Conservation (phyloP, 305 asterid species). For the Fraxinus dipetala region DNA sequence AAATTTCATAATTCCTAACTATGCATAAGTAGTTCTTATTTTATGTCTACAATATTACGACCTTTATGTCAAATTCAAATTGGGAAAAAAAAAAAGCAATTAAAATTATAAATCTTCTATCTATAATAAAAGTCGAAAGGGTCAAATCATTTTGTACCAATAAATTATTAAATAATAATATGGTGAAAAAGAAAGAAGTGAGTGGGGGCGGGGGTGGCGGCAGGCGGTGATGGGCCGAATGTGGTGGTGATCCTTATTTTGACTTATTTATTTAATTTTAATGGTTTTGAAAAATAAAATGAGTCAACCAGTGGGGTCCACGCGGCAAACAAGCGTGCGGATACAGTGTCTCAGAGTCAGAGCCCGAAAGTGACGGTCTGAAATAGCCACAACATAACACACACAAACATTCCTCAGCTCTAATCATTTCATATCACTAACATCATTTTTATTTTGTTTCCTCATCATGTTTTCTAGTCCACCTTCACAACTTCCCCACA, state of each 20-base stretch:
- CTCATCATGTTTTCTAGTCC: constrained; percentile 15
- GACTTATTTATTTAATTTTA: constrained; percentile 17
- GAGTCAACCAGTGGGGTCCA: constrained; percentile 56
- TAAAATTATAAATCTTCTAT: too few relatives aligned
- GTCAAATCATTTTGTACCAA: neutral
- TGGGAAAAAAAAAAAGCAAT: neutral
- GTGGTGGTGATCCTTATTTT: constrained; percentile 28
- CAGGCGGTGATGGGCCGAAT: constrained; percentile 12
- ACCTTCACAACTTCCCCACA: constrained; percentile 6
- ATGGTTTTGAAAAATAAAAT: neutral
- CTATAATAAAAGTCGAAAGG: neutral
- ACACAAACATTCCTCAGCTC: constrained; percentile 22
- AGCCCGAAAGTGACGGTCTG: constrained; percentile 26
- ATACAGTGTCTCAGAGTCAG: constrained; percentile 54
- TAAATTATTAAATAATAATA: neutral
- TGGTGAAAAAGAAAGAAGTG: neutral
- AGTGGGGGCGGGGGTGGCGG: neutral
- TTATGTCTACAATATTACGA: neutral
- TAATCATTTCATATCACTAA: constrained; percentile 26
- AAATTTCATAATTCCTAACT: neutral
- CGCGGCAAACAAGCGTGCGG: constrained; percentile 61
- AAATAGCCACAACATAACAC: neutral
- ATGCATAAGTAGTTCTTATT: neutral
- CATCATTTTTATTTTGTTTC: constrained; percentile 7
- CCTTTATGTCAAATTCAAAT: neutral